Percentiles rank a stretch among this genome's conserved stretches.
Evolutionary conservation across 192 early-diverging fungal genomes (phyloP).

Genomic region (Phycomyces nitens): DNA sequence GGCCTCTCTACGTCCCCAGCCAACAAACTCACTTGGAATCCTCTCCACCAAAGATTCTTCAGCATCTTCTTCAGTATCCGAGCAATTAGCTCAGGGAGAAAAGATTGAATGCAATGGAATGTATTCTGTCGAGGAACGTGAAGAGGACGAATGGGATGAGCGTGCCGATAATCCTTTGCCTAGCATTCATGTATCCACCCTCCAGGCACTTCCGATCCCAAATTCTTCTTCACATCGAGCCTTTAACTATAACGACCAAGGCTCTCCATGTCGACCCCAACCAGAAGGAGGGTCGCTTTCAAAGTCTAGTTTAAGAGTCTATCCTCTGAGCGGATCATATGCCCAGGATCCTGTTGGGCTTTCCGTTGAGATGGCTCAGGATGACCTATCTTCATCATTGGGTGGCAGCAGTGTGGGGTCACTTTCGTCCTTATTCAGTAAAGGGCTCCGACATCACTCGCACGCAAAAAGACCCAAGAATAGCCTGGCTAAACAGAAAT

Average conservation of each 20-base stretch:
- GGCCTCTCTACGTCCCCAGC: not conserved
- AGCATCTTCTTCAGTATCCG: not conserved
- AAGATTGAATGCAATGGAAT: not conserved
- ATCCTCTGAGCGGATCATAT: not conserved
- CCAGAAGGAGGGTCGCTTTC: too few species aligned
- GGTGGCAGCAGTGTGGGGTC: constrained; percentile 23
- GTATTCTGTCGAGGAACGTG: not conserved
- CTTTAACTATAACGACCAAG: not conserved
- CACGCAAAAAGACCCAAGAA: constrained; percentile 44
- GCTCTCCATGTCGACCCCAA: not conserved
- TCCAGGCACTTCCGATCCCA: not conserved
- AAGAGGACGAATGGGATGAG: not conserved
- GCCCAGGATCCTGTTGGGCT: not conserved
- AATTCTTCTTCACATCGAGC: not conserved
- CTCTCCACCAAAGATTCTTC: not conserved
- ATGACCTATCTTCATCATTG: constrained; percentile 7
- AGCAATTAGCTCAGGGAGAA: not conserved
- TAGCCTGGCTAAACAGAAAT: constrained; percentile 71
- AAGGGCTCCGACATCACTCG: not conserved
- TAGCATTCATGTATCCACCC: not conserved
- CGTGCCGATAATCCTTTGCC: not conserved
- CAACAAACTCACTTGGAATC: not conserved
- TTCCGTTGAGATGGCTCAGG: not conserved
- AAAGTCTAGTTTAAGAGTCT: too few species aligned
- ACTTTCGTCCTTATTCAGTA: constrained; percentile 14